These are phyloP conservation scores for Tylopilus balloui DNA, from an alignment of 768 basidiomycete species.

Conservation along the genomic window DNA sequence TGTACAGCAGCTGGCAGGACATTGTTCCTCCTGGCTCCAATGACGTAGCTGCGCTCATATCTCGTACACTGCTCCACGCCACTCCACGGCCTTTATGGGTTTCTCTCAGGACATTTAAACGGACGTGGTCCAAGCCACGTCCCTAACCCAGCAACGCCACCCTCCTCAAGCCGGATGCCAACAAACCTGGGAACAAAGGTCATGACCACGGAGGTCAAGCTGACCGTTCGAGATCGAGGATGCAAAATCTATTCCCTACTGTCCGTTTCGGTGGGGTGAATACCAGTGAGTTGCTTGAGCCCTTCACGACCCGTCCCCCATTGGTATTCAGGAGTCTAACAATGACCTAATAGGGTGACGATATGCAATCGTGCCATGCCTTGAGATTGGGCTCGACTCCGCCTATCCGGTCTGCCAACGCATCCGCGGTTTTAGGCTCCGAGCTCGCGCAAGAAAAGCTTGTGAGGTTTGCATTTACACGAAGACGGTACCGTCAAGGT, in stretches of 20 bases:
- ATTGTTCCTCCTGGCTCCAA: conserved; percentile 12
- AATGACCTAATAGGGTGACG: conserved; percentile 43
- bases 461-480: conserved; percentile 41
- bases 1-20: not conserved
- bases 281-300: conserved; percentile 48
- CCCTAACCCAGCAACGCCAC: not conserved
- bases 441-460: conserved; percentile 44
- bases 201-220: conserved; percentile 23
- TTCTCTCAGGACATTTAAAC: conserved; percentile 9
- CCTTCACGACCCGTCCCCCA: not conserved
- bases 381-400: conserved; percentile 71
- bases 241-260: conserved; percentile 54
- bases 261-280: conserved; percentile 59
- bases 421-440: conserved; percentile 52
- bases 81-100: conserved; percentile 14
- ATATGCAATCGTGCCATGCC: conserved; percentile 67
- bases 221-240: conserved; percentile 33
- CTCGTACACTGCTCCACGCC: conserved; percentile 14
- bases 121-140: conserved; percentile 6
- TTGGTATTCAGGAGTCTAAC: conserved; percentile 5
- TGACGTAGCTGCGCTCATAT: conserved; percentile 17
- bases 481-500: conserved; percentile 38
- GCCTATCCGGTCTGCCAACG: conserved; percentile 50
- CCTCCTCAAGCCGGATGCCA: not conserved
- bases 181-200: conserved; percentile 18